Percentiles rank a stretch among this genome's conserved stretches.
These are phyloP conservation scores for Fraxinus paxiana DNA, from an alignment of 305 asterid species.

Conservation along the genomic window DNA sequence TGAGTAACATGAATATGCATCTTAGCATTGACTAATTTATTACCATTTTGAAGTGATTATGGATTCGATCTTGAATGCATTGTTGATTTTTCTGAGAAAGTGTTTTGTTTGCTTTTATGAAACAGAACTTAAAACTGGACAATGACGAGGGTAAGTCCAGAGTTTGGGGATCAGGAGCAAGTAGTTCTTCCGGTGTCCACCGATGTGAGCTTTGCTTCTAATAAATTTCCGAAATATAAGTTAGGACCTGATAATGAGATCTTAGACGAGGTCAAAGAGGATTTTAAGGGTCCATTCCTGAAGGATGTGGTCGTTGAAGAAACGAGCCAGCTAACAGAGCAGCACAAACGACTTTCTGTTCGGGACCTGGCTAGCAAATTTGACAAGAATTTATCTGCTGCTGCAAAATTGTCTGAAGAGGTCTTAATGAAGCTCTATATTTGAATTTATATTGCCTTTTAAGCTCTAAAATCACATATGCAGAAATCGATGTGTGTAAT, in stretches of 20 bases:
- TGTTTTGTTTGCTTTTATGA: constrained; percentile 16
- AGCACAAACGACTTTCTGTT: constrained; percentile 87
- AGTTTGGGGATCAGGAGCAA: constrained; percentile 56
- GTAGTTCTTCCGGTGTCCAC: constrained; percentile 59
- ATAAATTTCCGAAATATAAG: constrained; percentile 80
- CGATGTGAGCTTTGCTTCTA: constrained; percentile 63
- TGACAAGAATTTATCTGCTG: constrained; percentile 94
- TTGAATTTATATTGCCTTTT: background rate
- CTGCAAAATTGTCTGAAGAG: constrained; percentile 91
- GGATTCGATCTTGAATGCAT: background rate
- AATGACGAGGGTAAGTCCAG: constrained; percentile 94
- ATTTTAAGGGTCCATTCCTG: constrained; percentile 65
- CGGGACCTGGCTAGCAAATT: constrained; percentile 93
- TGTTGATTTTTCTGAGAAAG: background rate
- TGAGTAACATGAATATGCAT: background rate
- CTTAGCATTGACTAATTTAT: background rate
- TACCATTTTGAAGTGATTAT: background rate
- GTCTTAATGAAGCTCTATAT: constrained; percentile 28
- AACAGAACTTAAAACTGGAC: constrained; percentile 30
- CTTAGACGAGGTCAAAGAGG: constrained; percentile 68
- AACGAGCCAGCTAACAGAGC: constrained; percentile 62
- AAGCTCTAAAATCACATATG: background rate
- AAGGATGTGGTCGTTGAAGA: constrained; percentile 77
- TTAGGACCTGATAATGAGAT: constrained; percentile 81
- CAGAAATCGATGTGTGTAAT: background rate